Percentiles rank a stretch among this genome's conserved stretches.
Conservation (phyloP, 805 yeast species). For the Candida morakotiae region DNA sequence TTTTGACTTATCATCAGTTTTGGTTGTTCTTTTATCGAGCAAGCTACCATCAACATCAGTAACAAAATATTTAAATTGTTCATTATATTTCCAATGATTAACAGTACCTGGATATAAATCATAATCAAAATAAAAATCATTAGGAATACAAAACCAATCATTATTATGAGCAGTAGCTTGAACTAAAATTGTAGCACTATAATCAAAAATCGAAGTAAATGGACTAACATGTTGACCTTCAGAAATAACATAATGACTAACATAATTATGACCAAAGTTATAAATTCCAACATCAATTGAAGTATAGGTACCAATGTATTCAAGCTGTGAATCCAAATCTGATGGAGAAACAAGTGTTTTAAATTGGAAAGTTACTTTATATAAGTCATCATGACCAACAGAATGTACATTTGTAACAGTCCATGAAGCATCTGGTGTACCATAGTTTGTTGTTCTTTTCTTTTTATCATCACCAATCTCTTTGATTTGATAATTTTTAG, state of each 20-base stretch:
- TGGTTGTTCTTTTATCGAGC: not conserved
- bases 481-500: not conserved
- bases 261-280: not conserved
- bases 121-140: conserved; percentile 7
- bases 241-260: not conserved
- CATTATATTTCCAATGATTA: not conserved
- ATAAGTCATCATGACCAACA: conserved; percentile 13
- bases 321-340: not conserved
- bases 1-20: not conserved
- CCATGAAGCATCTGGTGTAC: not conserved
- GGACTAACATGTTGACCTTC: not conserved
- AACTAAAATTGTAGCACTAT: conserved; percentile 11
- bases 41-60: not conserved
- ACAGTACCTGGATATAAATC: not conserved
- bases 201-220: not conserved
- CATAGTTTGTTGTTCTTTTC: not conserved
- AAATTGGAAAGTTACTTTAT: conserved; percentile 17
- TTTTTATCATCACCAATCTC: not conserved
- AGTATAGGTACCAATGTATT: not conserved
- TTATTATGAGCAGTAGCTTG: conserved; percentile 10
- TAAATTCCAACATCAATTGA: not conserved
- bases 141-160: conserved; percentile 15
- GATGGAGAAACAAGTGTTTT: conserved; percentile 12
- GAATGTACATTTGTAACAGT: not conserved
- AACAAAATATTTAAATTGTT: not conserved